Percentiles rank a stretch among this genome's conserved stretches.
These are phyloP conservation scores for Daldinia concentrica DNA, from an alignment of 495 filamentous ascomycete species.

Conservation along the genomic window DNA sequence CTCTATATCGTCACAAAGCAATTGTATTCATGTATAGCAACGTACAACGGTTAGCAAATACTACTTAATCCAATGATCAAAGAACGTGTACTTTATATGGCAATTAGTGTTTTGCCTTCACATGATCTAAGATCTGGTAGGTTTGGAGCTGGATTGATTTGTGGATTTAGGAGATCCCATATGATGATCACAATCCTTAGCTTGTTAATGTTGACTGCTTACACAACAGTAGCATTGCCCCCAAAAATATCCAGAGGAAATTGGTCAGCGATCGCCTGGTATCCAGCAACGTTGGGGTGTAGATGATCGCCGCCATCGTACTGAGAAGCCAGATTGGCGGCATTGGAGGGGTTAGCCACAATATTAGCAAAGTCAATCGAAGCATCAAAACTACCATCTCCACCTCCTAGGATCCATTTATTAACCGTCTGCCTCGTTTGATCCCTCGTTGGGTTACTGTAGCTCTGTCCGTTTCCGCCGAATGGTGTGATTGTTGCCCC, in stretches of 20 bases:
- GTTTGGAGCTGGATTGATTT: neutral
- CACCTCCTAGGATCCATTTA: conserved; percentile 66
- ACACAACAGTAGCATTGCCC: conserved; percentile 27
- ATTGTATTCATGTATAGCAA: too few species aligned
- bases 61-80: too few species aligned
- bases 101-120: too few species aligned
- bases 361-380: conserved; percentile 71
- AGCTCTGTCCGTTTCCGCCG: conserved; percentile 57
- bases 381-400: conserved; percentile 62
- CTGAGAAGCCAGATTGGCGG: conserved; percentile 54
- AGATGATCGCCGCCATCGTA: conserved; percentile 76
- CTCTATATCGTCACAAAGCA: too few species aligned
- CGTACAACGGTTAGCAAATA: too few species aligned
- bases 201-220: neutral
- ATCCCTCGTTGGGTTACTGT: conserved; percentile 66
- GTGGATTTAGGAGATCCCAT: neutral
- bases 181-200: neutral
- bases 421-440: conserved; percentile 68
- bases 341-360: conserved; percentile 60
- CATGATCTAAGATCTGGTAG: neutral
- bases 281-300: conserved; percentile 74
- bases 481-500: conserved; percentile 78
- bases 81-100: too few species aligned
- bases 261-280: conserved; percentile 66
- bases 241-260: conserved; percentile 68